Percentiles rank a stretch among this genome's conserved stretches.
phyloP scores from a whole-genome alignment of 805 yeast species.

The Yarrowia phangngaensis region DNA sequence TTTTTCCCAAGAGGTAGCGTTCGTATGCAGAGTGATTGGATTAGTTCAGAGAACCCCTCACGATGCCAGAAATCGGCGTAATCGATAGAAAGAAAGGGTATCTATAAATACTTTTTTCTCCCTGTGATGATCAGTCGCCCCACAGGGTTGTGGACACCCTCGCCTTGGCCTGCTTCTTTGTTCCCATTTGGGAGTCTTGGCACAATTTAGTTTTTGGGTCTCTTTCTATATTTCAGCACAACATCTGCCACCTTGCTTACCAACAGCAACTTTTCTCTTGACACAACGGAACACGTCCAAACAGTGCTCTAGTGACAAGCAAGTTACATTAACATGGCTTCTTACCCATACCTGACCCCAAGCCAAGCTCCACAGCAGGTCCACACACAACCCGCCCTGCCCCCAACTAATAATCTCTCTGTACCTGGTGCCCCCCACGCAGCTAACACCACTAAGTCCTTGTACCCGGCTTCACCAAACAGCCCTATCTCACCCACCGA shows the following conservation, averaged over 20 bases:
- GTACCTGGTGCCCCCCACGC: not conserved
- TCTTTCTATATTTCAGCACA: slow-evolving; percentile 25
- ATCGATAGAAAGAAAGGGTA: not conserved
- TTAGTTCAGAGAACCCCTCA: too few relatives aligned
- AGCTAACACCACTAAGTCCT: slow-evolving; percentile 3
- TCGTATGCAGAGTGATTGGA: not conserved
- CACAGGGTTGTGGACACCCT: slow-evolving; percentile 23
- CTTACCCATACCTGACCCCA: slow-evolving; percentile 25
- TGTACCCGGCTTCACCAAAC: slow-evolving; percentile 20
- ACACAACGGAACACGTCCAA: too few relatives aligned
- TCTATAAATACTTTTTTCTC: not conserved
- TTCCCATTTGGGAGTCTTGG: slow-evolving; percentile 26
- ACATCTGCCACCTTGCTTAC: slow-evolving; percentile 21
- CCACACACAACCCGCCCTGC: slow-evolving; percentile 19
- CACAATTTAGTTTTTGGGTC: slow-evolving; percentile 12
- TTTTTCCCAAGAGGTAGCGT: slow-evolving; percentile 2
- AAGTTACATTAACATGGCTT: slow-evolving; percentile 23
- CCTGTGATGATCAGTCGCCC: slow-evolving; percentile 5
- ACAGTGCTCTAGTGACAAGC: too few relatives aligned
- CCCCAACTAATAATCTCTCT: too few relatives aligned
- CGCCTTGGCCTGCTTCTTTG: slow-evolving; percentile 27
- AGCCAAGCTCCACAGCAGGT: slow-evolving; percentile 20
- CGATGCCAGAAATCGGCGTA: too few relatives aligned
- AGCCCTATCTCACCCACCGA: slow-evolving; percentile 18
- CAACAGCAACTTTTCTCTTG: slow-evolving; percentile 18